Evolutionary conservation across 148 eudicot genomes (phyloP).

Genomic region (Agrostemma githago): DNA sequence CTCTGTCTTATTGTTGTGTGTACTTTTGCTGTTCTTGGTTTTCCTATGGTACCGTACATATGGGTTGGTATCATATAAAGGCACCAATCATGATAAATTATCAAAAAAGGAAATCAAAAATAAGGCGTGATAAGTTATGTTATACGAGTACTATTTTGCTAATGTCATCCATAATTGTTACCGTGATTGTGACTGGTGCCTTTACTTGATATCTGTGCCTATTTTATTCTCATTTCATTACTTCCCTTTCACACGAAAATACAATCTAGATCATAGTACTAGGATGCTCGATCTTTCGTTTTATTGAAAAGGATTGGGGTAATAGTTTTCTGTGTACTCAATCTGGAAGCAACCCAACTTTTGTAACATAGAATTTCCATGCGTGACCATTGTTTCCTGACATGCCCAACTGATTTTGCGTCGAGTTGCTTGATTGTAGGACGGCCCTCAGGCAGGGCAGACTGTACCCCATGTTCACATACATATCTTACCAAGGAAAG

Average conservation of each 20-base stretch:
- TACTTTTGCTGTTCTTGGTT: not conserved
- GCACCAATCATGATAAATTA: too few relatives aligned
- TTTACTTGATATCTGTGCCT: not conserved
- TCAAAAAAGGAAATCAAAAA: too few relatives aligned
- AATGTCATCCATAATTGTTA: not conserved
- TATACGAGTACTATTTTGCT: not conserved
- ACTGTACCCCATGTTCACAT: constrained; percentile 90
- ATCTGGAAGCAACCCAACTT: not conserved
- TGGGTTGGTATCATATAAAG: too few relatives aligned
- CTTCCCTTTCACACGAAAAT: constrained; percentile 1
- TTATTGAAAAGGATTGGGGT: not conserved
- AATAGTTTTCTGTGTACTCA: too few relatives aligned
- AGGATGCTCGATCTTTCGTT: not conserved
- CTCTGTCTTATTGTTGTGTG: not conserved
- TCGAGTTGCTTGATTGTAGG: constrained; percentile 34
- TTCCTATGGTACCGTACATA: not conserved
- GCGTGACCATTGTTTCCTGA: not conserved
- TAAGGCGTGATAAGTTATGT: not conserved
- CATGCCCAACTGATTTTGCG: not conserved
- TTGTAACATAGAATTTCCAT: not conserved
- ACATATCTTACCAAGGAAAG: constrained; percentile 74
- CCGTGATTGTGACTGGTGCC: not conserved
- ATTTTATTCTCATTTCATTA: not conserved
- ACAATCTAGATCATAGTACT: not conserved
- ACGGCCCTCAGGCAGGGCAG: constrained; percentile 93